Percentiles rank a stretch among this genome's conserved stretches.
Evolutionary conservation across 2,329 filamentous ascomycete species (phyloP).

Genomic region (Dryadomyces quercus-mongolicae): DNA sequence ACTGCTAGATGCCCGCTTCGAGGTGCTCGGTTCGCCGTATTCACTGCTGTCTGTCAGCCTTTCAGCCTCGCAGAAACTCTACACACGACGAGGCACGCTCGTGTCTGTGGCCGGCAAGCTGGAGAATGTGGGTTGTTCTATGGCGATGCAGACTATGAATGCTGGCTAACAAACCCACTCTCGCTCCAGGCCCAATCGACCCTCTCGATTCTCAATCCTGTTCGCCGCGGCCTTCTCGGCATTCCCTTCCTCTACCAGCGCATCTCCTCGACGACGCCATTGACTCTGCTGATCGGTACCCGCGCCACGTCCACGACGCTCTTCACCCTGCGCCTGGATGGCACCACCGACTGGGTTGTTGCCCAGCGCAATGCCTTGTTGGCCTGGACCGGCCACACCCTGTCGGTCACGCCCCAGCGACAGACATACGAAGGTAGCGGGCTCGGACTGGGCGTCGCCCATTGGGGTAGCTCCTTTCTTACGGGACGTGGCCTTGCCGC

Average conservation of each 20-base stretch:
- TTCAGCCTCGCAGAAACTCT: constrained; percentile 86
- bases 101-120: constrained; percentile 82
- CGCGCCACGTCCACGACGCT: constrained; percentile 81
- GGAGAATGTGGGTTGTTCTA: constrained; percentile 56
- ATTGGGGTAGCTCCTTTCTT: constrained; percentile 85
- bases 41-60: constrained; percentile 89
- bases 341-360: constrained; percentile 90
- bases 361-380: constrained; percentile 76
- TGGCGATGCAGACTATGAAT: not conserved
- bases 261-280: constrained; percentile 74
- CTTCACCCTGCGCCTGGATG: constrained; percentile 78
- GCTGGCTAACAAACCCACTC: not conserved
- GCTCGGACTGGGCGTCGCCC: constrained; percentile 56
- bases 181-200: constrained; percentile 68
- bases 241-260: constrained; percentile 93
- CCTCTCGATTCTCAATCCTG: constrained; percentile 72
- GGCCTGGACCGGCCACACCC: constrained; percentile 91
- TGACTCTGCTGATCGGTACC: constrained; percentile 80
- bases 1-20: constrained; percentile 73
- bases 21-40: constrained; percentile 83
- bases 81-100: constrained; percentile 81
- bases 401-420: constrained; percentile 63
- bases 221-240: constrained; percentile 66
- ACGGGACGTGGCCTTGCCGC: constrained; percentile 82
- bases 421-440: constrained; percentile 1